Evolutionary conservation across 495 filamentous ascomycete genomes (phyloP).

Genomic region (Penicillium malachiteum): DNA sequence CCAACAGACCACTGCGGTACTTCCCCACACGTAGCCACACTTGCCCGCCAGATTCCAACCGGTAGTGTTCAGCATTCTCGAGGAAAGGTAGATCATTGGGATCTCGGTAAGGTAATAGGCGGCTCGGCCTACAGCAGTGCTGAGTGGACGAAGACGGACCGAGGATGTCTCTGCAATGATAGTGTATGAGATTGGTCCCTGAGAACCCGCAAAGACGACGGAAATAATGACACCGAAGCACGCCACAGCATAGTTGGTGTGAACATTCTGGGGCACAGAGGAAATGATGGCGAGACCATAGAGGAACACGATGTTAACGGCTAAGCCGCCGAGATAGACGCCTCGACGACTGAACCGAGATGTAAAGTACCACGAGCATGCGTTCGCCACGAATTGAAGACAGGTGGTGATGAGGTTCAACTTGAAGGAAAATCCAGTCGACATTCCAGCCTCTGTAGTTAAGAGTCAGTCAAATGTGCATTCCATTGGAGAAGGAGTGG

Average conservation of each 20-base stretch:
- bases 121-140: constrained; percentile 61
- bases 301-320: constrained; percentile 32
- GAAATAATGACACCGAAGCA: constrained; percentile 58
- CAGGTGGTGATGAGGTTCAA: constrained; percentile 39
- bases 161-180: constrained; percentile 59
- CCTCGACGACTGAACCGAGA: constrained; percentile 46
- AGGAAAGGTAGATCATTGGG: constrained; percentile 60
- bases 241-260: constrained; percentile 49
- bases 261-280: constrained; percentile 33
- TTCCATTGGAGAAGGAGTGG: constrained; percentile 66
- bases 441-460: constrained; percentile 26
- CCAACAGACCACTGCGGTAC: constrained; percentile 40
- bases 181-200: constrained; percentile 63
- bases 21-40: constrained; percentile 67
- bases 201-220: constrained; percentile 53
- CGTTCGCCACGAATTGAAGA: constrained; percentile 36
- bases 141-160: constrained; percentile 55
- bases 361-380: constrained; percentile 21
- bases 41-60: constrained; percentile 64
- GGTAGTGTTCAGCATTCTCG: constrained; percentile 67
- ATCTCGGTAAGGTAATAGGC: constrained; percentile 59
- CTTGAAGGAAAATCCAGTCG: constrained; percentile 25
- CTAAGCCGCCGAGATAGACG: constrained; percentile 46
- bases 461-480: constrained; percentile 8
- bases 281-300: constrained; percentile 44